Evolutionary conservation across 2,329 filamentous ascomycete genomes (phyloP), one percentile per base, ranked within the genome.

Genomic region (Botrytis galanthina): DNA sequence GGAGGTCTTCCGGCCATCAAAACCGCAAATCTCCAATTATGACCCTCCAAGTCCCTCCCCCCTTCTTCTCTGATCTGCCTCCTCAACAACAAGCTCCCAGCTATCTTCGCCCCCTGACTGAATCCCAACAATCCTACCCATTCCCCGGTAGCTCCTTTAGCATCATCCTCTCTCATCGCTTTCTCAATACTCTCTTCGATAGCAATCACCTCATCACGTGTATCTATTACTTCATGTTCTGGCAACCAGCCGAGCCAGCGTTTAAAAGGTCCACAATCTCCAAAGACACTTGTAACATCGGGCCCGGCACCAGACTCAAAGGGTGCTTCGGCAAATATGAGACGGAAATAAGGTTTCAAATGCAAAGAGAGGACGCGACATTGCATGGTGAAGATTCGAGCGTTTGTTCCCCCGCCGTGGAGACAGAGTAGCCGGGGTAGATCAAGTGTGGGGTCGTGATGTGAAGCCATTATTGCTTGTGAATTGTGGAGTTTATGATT

Each of bases 391-490:
- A 94, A 94, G 80, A 94, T 88, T 59, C 85, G 80, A n/a, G 87
- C 90, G 79, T 92, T 94, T 76, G 91, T 89, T 75, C 92, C 92
- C 78, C 92, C 92, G 80, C 92, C 92, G 81, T 95, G 92, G n/a
- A 95, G 89, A 82, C 92, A 94, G 77, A 95, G 90, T 77, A 95
- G 89, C 74, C 92, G 90, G 4, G 92, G 92, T 29, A 76, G 72
- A 8, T 75, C 42, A 18, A 74, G 60, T 32, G 69, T 74, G 59
- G 72, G 68, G 61, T 73, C 72, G 57, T 54, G 71, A 2, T 44
- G 71, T 44, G 42, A 46, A 35, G 54, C 42, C 57, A 29, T 44
- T 44, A 61, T 70, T 42, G 54, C 32, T 46, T 57, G 10, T 42
- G 37, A 14, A 10, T 4, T 29, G 48, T 9, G 35, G 18, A 42